Conservation (phyloP, 768 basidiomycete species). For the Epithele typhae region DNA sequence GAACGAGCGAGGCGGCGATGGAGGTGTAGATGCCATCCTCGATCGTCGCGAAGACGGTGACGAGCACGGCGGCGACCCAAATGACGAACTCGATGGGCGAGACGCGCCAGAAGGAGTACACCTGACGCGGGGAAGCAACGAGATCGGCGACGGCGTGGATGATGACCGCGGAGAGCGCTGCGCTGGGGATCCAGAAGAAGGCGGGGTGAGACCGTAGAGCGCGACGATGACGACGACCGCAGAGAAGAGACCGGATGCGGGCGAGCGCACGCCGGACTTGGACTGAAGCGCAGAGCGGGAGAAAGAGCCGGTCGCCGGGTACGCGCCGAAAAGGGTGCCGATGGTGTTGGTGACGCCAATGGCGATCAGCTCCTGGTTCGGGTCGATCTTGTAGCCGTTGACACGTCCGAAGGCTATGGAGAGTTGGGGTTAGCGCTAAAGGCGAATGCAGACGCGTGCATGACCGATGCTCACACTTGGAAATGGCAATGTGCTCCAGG, state of each 20-base stretch:
- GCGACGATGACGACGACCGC: conserved; percentile 88
- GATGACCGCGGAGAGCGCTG: conserved; percentile 82
- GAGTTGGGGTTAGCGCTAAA: neutral
- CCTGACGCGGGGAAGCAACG: conserved; percentile 77
- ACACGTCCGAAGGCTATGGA: conserved; percentile 82
- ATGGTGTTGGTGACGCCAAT: conserved; percentile 95
- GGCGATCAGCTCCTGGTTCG: conserved; percentile 92
- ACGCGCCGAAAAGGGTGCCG: conserved; percentile 84
- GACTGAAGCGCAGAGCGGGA: conserved; percentile 92
- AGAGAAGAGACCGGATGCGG: conserved; percentile 78
- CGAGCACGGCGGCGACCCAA: conserved; percentile 79
- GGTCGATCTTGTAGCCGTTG: conserved; percentile 90
- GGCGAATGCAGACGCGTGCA: conserved; percentile 1
- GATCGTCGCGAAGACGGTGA: conserved; percentile 86
- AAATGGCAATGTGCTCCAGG: conserved; percentile 92
- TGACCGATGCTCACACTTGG: conserved; percentile 61
- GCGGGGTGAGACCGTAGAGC: conserved; percentile 90
- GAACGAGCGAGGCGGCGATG: conserved; percentile 64
- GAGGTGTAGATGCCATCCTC: conserved; percentile 90
- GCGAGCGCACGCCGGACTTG: conserved; percentile 93
- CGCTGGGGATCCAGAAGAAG: conserved; percentile 83
- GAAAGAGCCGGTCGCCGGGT: conserved; percentile 96
- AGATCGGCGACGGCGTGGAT: conserved; percentile 88
- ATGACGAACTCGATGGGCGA: conserved; percentile 90
- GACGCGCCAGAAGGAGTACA: conserved; percentile 88